A percentile compares a stretch with the other conserved stretches of the same genome.
These are phyloP conservation scores for Tothia fuscella DNA, from an alignment of 2,329 filamentous ascomycete genomes.

Conservation along the genomic window DNA sequence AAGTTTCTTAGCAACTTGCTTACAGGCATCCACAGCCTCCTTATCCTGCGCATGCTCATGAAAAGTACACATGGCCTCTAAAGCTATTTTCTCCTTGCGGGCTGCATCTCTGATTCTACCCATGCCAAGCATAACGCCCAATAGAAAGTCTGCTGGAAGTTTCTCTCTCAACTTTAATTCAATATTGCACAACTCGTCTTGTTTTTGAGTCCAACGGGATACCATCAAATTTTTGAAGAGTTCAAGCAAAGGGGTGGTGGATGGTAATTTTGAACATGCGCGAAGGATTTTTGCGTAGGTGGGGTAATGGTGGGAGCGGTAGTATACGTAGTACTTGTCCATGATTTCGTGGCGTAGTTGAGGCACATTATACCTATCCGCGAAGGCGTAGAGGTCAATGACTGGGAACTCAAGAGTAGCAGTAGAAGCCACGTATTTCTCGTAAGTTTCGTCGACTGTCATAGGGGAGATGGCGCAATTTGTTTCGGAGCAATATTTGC, in stretches of 20 bases:
- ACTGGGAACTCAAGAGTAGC: neutral
- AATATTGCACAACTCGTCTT: neutral
- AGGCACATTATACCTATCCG: slow-evolving; percentile 1
- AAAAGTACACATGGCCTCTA: neutral
- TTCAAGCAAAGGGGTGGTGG: neutral
- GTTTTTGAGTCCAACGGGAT: too few species aligned
- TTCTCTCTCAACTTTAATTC: neutral
- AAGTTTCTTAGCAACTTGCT: too few species aligned
- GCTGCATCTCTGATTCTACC: too few species aligned
- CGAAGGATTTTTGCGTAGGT: neutral
- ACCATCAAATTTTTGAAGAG: neutral
- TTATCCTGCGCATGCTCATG: neutral
- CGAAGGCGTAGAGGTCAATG: neutral
- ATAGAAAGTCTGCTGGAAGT: neutral
- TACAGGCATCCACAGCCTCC: neutral
- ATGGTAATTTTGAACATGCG: neutral
- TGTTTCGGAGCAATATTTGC: neutral
- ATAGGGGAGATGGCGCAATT: neutral
- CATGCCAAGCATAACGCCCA: neutral
- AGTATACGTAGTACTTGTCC: neutral
- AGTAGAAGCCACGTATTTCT: neutral
- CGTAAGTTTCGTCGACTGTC: neutral
- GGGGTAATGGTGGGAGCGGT: neutral
- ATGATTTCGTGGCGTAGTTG: neutral
- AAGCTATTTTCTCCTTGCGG: neutral